Conservation (phyloP, 2,329 filamentous ascomycete genomes). For the Trichoderma sp. region DNA sequence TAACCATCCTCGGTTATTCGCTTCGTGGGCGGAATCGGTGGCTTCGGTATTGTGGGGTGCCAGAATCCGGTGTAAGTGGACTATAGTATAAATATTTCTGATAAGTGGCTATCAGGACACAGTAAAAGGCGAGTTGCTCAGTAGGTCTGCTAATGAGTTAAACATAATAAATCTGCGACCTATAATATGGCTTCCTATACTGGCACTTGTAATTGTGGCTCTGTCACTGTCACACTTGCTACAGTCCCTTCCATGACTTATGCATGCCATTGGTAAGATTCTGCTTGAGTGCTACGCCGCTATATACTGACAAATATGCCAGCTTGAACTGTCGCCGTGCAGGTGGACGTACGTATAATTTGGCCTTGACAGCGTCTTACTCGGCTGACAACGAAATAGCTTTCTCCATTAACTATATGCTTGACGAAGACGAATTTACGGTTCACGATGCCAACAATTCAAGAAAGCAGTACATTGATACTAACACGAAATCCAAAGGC, state of each 20-base stretch:
- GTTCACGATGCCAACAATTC: not conserved
- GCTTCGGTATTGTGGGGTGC: not conserved
- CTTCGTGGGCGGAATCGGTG: not conserved
- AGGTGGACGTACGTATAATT: not conserved
- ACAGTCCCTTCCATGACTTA: not conserved
- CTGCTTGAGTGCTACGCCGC: not conserved
- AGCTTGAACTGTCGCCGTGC: conserved; percentile 7
- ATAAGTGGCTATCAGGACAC: not conserved
- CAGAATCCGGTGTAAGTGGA: not conserved
- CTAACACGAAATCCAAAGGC: not conserved
- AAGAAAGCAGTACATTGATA: not conserved
- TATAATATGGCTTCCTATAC: not conserved
- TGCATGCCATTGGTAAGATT: not conserved
- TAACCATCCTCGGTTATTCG: not conserved
- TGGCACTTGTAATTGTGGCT: conserved; percentile 9
- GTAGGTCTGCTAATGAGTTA: not conserved
- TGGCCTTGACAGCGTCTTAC: not conserved
- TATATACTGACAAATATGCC: not conserved
- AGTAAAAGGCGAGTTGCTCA: not conserved
- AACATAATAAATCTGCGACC: not conserved
- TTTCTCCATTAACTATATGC: not conserved
- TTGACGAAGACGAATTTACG: not conserved
- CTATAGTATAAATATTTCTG: not conserved
- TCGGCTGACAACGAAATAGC: not conserved
- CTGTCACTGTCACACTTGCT: not conserved